A percentile compares a stretch with the other conserved stretches of the same genome.
Evolutionary conservation across 371 early-diverging fungal species (phyloP).

Genomic region (Paraphysoderma sedebokerense): DNA sequence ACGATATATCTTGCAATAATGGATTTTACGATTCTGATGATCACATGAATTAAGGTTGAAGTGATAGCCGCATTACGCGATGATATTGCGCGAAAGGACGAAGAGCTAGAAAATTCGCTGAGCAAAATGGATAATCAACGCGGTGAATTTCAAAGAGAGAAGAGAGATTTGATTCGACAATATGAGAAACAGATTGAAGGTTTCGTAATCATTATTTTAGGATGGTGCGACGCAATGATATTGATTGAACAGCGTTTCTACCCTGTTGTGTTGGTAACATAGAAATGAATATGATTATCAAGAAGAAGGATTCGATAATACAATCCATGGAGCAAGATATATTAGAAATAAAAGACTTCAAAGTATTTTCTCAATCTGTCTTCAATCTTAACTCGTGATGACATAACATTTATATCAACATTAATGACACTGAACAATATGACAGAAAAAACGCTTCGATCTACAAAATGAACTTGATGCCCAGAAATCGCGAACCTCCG

Average conservation of each 20-base stretch:
- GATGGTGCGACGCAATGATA: neutral
- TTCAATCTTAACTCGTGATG: neutral
- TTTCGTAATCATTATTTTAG: neutral
- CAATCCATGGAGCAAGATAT: slow-evolving; percentile 32
- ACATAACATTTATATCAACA: neutral
- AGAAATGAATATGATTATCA: slow-evolving; percentile 19
- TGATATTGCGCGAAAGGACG: slow-evolving; percentile 21
- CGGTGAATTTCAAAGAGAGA: slow-evolving; percentile 4
- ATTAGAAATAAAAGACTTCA: slow-evolving; percentile 31
- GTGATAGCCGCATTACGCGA: slow-evolving; percentile 30
- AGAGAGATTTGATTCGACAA: slow-evolving; percentile 13
- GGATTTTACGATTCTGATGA: no score
- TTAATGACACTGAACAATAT: neutral
- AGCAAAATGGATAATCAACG: slow-evolving; percentile 13
- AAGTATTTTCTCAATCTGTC: slow-evolving; percentile 11
- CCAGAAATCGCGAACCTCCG: slow-evolving; percentile 20
- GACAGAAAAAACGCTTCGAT: slow-evolving; percentile 26
- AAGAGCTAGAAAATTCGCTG: slow-evolving; percentile 11
- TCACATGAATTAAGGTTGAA: slow-evolving; percentile 21
- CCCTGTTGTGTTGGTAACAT: neutral
- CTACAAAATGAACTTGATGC: slow-evolving; percentile 25
- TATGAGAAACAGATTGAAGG: slow-evolving; percentile 18
- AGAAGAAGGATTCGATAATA: slow-evolving; percentile 27
- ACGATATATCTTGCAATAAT: no score
- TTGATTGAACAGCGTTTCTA: neutral